Evolutionary conservation across 805 yeast genomes (phyloP), one percentile per base, ranked within the genome.

Genomic region (Saccharomycopsis vini): DNA sequence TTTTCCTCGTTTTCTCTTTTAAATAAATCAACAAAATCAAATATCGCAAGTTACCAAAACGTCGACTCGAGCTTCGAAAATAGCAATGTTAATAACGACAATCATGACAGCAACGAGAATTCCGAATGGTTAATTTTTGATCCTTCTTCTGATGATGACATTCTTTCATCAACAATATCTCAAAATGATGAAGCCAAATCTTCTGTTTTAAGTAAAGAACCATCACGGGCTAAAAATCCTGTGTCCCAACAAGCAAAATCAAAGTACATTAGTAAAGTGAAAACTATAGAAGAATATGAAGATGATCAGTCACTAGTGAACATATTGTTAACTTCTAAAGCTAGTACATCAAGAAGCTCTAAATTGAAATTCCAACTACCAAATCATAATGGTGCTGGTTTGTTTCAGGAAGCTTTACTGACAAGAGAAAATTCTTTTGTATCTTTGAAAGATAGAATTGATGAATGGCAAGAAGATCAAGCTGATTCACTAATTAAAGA

Each of bases 401-500:
- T 40, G 22, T 45, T 40, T 21, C 42, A 36, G 7, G 45, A 40
- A 12, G 21, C 42, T 4, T 18, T 40, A 3, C 23, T 42, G 7
- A 30, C 32, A 2, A 15, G 36, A 7, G 29, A 18, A 29, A 34
- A 40, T 20, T 34, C 39, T 9, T 20, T 10, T 18, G 35, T 28
- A 7, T 31, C 45, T 2, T 26, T 47, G 26, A 28, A 40, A 9
- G 45, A 44, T 24, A 26, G 47, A 18, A 47, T 47, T 19, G 31
- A 47, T 26, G 40, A 38, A 20, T 47, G 51, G 51, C 48, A 45
- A 23, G 30, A 41, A 20, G 45, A 47, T 10, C 49, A 47, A 28
- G 43, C 41, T 5, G 18, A 18, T 18, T 18, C 20, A 5, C 7
- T 42, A 10, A 15, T 38, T 5, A 23, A 46, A 18, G 46, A 46